Conservation (phyloP, 441 rosid genomes). For the Melastoma candidum region DNA sequence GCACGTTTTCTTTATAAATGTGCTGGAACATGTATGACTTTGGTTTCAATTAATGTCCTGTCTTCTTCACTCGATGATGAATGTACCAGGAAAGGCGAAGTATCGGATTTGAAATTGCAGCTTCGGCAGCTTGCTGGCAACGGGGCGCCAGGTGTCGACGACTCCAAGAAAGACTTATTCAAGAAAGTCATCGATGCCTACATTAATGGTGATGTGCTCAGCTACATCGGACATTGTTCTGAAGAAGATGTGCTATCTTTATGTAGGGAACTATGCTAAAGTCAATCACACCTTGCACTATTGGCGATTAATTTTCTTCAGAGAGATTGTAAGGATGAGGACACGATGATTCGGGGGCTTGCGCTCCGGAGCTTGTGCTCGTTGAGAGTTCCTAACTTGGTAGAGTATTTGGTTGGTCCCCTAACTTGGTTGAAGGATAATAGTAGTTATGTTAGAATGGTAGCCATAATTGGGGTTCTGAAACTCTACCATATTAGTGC, state of each 20-base stretch:
- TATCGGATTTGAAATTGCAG: constrained; percentile 77
- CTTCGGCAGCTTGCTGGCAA: constrained; percentile 97
- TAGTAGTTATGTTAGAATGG: constrained; percentile 74
- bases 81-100: constrained; percentile 74
- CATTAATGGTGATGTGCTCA: constrained; percentile 99
- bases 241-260: constrained; percentile 98
- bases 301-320: constrained; percentile 91
- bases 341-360: constrained; percentile 94
- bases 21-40: background rate
- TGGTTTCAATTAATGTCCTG: background rate
- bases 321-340: constrained; percentile 92
- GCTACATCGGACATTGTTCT: constrained; percentile 91
- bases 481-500: constrained; percentile 85
- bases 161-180: constrained; percentile 87
- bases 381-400: constrained; percentile 69
- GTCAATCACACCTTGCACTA: constrained; percentile 88
- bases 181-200: constrained; percentile 78
- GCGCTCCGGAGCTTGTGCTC: constrained; percentile 87
- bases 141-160: constrained; percentile 87
- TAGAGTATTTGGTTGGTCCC: constrained; percentile 96
- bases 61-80: constrained; percentile 7
- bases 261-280: constrained; percentile 94
- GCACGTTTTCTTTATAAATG: background rate
- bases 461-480: constrained; percentile 79
- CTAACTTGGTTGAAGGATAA: constrained; percentile 70